Conservation (phyloP, 768 basidiomycete genomes). For the Inosperma sp. region DNA sequence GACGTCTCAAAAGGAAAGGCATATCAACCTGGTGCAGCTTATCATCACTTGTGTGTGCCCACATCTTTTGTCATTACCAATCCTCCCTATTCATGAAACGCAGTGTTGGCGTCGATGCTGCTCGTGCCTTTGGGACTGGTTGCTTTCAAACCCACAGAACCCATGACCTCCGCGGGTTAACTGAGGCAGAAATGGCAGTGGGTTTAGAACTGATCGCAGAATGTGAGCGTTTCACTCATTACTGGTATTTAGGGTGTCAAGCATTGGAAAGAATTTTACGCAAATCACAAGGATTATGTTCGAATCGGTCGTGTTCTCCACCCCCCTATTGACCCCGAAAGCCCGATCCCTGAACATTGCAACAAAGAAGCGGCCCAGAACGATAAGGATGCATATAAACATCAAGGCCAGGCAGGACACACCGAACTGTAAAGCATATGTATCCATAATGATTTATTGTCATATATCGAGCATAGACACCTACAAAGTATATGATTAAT, state of each 20-base stretch:
- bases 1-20: conserved; percentile 78
- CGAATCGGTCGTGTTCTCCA: conserved; percentile 77
- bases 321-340: conserved; percentile 68
- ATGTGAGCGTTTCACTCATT: conserved; percentile 3
- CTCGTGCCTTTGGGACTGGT: conserved; percentile 87
- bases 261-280: conserved; percentile 91
- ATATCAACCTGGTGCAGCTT: conserved; percentile 88
- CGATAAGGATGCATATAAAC: conserved; percentile 19
- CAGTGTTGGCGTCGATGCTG: conserved; percentile 84
- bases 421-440: conserved; percentile 36
- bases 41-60: conserved; percentile 58
- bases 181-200: conserved; percentile 65
- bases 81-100: conserved; percentile 18
- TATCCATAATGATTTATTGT: background rate
- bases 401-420: conserved; percentile 27
- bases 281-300: conserved; percentile 71
- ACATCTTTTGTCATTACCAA: conserved; percentile 12
- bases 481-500: background rate
- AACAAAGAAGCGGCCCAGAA: conserved; percentile 54
- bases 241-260: conserved; percentile 52
- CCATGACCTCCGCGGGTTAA: conserved; percentile 83
- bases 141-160: conserved; percentile 90
- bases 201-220: conserved; percentile 17
- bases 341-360: conserved; percentile 72
- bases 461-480: conserved; percentile 13